Percentiles rank a stretch among this genome's conserved stretches.
Evolutionary conservation across 2,329 filamentous ascomycete genomes (phyloP).

Genomic region (Diaporthe sp.): DNA sequence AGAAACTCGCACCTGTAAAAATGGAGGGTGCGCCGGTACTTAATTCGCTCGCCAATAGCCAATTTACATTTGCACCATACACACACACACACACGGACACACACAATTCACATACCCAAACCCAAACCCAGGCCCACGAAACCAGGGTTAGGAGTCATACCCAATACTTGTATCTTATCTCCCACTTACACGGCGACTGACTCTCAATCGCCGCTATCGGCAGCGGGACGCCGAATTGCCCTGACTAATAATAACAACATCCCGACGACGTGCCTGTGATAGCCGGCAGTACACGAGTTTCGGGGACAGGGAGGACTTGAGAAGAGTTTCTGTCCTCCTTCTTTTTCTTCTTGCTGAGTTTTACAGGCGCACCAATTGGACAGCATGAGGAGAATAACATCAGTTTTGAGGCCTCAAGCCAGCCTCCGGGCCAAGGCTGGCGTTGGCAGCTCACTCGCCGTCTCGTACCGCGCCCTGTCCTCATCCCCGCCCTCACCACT

Average conservation of each 20-base stretch:
- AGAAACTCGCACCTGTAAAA: no score
- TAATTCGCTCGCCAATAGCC: no score
- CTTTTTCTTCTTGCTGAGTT: not conserved
- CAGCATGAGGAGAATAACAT: slow-evolving; percentile 33
- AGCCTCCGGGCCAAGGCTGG: slow-evolving; percentile 16
- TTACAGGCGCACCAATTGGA: not conserved
- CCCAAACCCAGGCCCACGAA: no score
- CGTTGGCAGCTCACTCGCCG: slow-evolving; percentile 11
- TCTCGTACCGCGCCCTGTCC: slow-evolving; percentile 19
- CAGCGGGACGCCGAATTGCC: slow-evolving; percentile 10
- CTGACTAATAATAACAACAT: slow-evolving; percentile 24
- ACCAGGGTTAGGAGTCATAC: no score
- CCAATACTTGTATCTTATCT: not conserved
- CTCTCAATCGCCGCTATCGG: slow-evolving; percentile 25
- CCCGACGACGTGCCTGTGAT: slow-evolving; percentile 15
- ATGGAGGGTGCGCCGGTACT: no score
- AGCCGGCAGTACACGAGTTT: slow-evolving; percentile 2
- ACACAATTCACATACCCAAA: no score
- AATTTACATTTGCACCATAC: no score
- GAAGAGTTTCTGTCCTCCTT: not conserved
- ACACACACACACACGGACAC: no score
- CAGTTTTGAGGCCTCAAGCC: slow-evolving; percentile 22
- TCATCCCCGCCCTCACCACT: not conserved
- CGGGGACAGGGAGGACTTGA: not conserved
- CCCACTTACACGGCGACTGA: not conserved